These are phyloP conservation scores for Halophytophthora polymorphica DNA, from an alignment of 352 stramenopile species.

Conservation along the genomic window DNA sequence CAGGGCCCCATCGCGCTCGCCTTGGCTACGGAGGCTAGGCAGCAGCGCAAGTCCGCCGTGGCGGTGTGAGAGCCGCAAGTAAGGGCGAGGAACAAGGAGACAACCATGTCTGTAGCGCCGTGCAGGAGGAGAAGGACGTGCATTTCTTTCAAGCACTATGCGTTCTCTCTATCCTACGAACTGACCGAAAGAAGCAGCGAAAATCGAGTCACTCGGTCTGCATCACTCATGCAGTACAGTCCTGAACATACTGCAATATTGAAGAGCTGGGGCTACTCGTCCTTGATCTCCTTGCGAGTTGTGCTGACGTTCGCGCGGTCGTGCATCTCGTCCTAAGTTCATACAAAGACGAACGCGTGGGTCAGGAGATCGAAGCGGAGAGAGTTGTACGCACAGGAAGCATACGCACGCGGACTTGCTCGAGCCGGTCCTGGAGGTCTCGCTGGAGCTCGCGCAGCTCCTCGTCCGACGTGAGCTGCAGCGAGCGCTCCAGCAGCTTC, in stretches of 20 bases:
- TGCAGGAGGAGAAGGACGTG: too few species aligned
- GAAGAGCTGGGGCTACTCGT: conserved; percentile 1
- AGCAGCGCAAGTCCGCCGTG: conserved; percentile 5
- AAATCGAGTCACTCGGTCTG: neutral
- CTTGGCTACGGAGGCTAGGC: conserved; percentile 17
- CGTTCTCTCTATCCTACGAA: too few species aligned
- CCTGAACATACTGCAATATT: neutral
- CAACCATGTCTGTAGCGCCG: too few species aligned
- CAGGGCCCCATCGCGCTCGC: conserved; percentile 25
- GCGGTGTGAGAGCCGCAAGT: neutral
- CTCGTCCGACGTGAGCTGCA: conserved; percentile 40
- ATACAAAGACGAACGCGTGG: neutral
- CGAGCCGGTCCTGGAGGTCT: conserved; percentile 52
- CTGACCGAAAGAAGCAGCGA: too few species aligned
- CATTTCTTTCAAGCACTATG: too few species aligned
- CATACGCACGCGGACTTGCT: conserved; percentile 38
- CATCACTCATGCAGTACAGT: neutral
- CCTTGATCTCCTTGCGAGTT: conserved; percentile 4
- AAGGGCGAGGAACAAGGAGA: too few species aligned
- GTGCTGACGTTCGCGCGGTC: conserved; percentile 7
- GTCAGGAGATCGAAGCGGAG: neutral
- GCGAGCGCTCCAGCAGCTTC: conserved; percentile 48
- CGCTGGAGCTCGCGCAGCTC: conserved; percentile 46
- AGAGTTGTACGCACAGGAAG: neutral
- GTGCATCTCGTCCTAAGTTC: conserved; percentile 16